phyloP scores from a whole-genome alignment of 2,329 filamentous ascomycete genomes.

The Penicillium digitatum region DNA sequence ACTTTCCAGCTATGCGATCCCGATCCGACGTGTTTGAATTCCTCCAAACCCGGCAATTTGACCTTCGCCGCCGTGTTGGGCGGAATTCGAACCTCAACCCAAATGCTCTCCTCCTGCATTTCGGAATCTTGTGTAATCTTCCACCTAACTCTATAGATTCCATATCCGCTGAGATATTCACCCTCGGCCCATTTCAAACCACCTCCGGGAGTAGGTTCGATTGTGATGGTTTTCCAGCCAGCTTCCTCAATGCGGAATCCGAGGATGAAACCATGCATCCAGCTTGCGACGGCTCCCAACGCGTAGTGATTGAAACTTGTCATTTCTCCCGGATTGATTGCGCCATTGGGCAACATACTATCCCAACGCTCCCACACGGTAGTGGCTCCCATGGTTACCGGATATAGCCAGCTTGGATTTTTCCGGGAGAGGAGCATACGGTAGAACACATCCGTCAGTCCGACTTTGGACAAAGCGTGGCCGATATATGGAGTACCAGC shows the following conservation, averaged over 20 bases:
- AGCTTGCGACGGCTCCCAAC: conserved; percentile 33
- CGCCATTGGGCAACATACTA: conserved; percentile 37
- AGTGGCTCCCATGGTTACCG: conserved; percentile 41
- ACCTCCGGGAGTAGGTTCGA: background rate
- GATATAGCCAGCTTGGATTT: conserved; percentile 41
- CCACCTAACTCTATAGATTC: background rate
- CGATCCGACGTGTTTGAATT: background rate
- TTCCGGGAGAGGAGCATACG: conserved; percentile 40
- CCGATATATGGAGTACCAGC: conserved; percentile 32
- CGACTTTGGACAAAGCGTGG: conserved; percentile 24
- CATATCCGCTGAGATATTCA: background rate
- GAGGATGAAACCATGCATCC: conserved; percentile 34
- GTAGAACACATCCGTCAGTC: conserved; percentile 30
- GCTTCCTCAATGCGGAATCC: conserved; percentile 26
- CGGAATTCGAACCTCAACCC: background rate
- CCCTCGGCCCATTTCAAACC: background rate
- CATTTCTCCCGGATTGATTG: conserved; percentile 42
- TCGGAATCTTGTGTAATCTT: background rate
- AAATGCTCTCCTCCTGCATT: background rate
- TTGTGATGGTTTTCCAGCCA: conserved; percentile 29
- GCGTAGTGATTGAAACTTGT: conserved; percentile 46
- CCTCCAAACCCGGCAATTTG: background rate
- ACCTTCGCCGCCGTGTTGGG: background rate
- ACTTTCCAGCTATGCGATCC: background rate
- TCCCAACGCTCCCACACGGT: conserved; percentile 48